These are phyloP conservation scores for Nothomitra cinnamomea DNA, from an alignment of 2,329 filamentous ascomycete species.

Conservation along the genomic window DNA sequence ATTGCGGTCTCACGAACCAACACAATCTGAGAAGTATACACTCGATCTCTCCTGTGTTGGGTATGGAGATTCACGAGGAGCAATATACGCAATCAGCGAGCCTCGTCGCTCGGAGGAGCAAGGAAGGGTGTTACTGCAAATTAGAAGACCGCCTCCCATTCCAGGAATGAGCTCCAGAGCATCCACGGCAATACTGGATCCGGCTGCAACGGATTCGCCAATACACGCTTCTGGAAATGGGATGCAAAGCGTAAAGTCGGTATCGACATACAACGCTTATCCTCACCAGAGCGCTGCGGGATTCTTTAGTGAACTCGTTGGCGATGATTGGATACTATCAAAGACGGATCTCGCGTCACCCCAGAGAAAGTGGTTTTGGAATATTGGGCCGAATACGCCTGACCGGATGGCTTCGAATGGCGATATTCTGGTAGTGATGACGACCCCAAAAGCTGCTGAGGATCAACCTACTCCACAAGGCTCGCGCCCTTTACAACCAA, in stretches of 20 bases:
- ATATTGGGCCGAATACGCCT: slow-evolving; percentile 13
- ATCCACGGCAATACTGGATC: neutral
- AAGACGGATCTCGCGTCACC: neutral
- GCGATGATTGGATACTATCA: neutral
- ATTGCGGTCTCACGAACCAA: neutral
- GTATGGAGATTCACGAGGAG: neutral
- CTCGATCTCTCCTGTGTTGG: slow-evolving; percentile 1
- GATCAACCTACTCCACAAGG: neutral
- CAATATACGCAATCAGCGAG: neutral
- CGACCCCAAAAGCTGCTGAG: slow-evolving; percentile 11
- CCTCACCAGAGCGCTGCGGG: slow-evolving; percentile 1
- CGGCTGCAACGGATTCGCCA: neutral
- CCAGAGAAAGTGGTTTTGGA: slow-evolving; percentile 9
- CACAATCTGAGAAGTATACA: neutral
- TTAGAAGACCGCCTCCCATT: neutral
- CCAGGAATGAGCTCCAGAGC: neutral
- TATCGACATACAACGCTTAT: neutral
- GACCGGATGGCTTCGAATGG: slow-evolving; percentile 15
- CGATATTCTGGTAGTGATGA: slow-evolving; percentile 14
- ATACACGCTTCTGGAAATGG: neutral
- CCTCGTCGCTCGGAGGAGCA: neutral
- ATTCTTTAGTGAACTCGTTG: neutral
- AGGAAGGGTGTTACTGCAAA: neutral
- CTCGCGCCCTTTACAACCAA: slow-evolving; percentile 10
- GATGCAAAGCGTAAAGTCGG: neutral